Evolutionary conservation across 1,284 basidiomycete species (phyloP).

Genomic region (Apiotrichum sp.): DNA sequence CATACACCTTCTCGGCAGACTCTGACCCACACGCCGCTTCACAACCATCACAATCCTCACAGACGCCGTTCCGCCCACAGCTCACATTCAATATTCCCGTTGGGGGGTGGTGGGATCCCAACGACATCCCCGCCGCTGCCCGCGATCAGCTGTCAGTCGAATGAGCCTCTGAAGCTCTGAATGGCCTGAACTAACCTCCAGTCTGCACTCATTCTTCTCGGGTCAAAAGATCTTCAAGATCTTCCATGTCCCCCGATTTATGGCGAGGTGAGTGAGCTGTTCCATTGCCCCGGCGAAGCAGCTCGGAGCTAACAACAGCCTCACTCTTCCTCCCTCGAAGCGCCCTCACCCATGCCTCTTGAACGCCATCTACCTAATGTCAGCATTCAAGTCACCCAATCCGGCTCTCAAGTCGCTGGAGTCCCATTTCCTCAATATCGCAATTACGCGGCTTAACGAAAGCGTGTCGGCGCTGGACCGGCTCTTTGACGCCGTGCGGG

Average conservation of each 20-base stretch:
- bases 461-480: conserved; percentile 25
- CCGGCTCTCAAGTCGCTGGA: conserved; percentile 30
- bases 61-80: not conserved
- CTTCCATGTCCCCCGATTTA: conserved; percentile 37
- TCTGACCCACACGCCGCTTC: too few species aligned
- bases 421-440: conserved; percentile 32
- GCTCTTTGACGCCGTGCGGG: conserved; percentile 33
- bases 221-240: conserved; percentile 28
- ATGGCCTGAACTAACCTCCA: conserved; percentile 6
- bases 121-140: conserved; percentile 35
- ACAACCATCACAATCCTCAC: not conserved
- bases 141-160: conserved; percentile 35
- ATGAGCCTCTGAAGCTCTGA: too few species aligned
- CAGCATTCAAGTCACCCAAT: conserved; percentile 27
- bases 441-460: conserved; percentile 26
- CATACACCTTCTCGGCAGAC: too few species aligned
- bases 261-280: conserved; percentile 24
- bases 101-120: conserved; percentile 40
- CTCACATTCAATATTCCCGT: conserved; percentile 10
- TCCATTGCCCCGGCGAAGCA: not conserved
- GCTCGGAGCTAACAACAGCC: conserved; percentile 5
- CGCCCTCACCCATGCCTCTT: conserved; percentile 39
- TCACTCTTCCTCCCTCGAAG: conserved; percentile 27
- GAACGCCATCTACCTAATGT: conserved; percentile 39
- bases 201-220: conserved; percentile 35